These are phyloP conservation scores for Wallacemonas sp. DNA, from an alignment of 208 protist genomes.

Conservation along the genomic window DNA sequence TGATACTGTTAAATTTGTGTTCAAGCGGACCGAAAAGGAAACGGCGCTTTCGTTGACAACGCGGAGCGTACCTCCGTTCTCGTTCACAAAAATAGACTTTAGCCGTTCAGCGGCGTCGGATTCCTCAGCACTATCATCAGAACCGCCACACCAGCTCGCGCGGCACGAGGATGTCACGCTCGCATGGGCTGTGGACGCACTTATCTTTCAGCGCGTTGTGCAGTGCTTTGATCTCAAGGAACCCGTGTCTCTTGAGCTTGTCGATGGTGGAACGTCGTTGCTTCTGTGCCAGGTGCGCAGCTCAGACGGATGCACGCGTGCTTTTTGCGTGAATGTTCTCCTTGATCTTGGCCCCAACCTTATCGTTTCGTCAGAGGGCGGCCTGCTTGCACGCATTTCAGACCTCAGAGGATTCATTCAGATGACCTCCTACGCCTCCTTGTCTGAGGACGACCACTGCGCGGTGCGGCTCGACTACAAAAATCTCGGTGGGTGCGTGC, in stretches of 20 bases:
- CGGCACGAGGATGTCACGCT: slow-evolving; percentile 20
- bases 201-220: slow-evolving; percentile 38
- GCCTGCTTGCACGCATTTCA: slow-evolving; percentile 38
- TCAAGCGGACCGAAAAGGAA: slow-evolving; percentile 16
- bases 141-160: slow-evolving; percentile 10
- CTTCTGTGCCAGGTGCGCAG: slow-evolving; percentile 41
- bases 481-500: background rate
- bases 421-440: slow-evolving; percentile 35
- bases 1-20: slow-evolving; percentile 40
- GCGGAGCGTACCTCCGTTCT: slow-evolving; percentile 48
- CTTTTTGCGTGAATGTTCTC: slow-evolving; percentile 45
- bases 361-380: slow-evolving; percentile 45
- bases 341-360: slow-evolving; percentile 70
- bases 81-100: slow-evolving; percentile 56
- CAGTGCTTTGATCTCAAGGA: slow-evolving; percentile 45
- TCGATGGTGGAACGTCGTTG: slow-evolving; percentile 33
- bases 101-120: slow-evolving; percentile 9
- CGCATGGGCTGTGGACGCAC: slow-evolving; percentile 50
- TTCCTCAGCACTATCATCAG: background rate
- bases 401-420: slow-evolving; percentile 57
- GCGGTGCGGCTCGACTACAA: slow-evolving; percentile 5
- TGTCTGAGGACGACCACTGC: slow-evolving; percentile 50
- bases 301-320: slow-evolving; percentile 32
- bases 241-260: slow-evolving; percentile 45
- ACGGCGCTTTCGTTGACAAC: slow-evolving; percentile 35